Base-by-base conservation (phyloP, 2,329 filamentous ascomycete species). In the Pseudohalonectria lignicola region DNA sequence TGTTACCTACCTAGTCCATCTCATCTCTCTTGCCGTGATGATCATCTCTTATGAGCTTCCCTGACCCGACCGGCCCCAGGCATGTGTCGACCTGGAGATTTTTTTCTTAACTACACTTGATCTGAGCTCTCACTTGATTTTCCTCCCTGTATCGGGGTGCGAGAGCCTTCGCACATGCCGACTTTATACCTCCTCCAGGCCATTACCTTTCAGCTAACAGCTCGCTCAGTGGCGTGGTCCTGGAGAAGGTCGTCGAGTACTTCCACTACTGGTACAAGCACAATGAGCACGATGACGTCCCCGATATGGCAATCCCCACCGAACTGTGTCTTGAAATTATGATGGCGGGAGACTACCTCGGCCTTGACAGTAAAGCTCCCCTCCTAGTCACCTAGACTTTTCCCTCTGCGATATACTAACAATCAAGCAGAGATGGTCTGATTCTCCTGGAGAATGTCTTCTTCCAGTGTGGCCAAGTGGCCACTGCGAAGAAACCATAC, bases 161-260 rank as follows among this genome's bases (percentile, higher is more conserved):
- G 16, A 13, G 19, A 17, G 30, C 19, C 30, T 38, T 49, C 52
- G 36, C 10, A 31, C 16, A 18, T 18, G 9, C 19, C 30, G 16
- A 11, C 16, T 31, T 5, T 18, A 31, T 25, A 23, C 18, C 19
- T 25, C 32, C 11, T 21, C 18, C 20, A 34, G 16, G 2, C 18
- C 16, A 8, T 34, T 10, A 34, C 17, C 31, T 34, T 11, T 20
- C n/a, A 20, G 32, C 32, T 34, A 21, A 34, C 32, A 34, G 26
- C 31, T n/a, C 25, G 33, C 48, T 34, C 55, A 87, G 82, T 59
- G 80, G 76, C 45, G 64, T 80, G 38, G 74, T 87, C 5, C 74
- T 90, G 3, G 83, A 88, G 56, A 86, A 86, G 54, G 78, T 88
- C 23, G 82, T 79, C 56, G 82, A 88, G 60, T 90, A 88, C 60